phyloP scores from a whole-genome alignment of 2,329 filamentous ascomycete genomes.

The Penicillium crustosum region DNA sequence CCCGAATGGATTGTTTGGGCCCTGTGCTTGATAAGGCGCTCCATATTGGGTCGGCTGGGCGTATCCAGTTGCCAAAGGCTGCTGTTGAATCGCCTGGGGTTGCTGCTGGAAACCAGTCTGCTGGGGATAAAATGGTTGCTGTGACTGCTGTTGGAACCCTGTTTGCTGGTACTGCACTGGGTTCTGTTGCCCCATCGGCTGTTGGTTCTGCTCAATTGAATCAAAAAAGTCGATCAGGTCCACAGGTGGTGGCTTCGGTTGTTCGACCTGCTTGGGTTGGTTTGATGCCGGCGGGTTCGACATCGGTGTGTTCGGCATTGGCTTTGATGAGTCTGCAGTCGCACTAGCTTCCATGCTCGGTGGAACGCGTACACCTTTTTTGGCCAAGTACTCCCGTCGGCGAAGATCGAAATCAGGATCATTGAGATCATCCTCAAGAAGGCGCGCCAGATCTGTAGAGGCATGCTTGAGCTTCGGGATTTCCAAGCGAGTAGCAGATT shows the following conservation, averaged over 20 bases:
- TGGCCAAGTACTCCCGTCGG: constrained; percentile 83
- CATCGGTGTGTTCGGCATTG: constrained; percentile 7
- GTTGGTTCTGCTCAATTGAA: constrained; percentile 87
- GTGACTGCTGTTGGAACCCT: constrained; percentile 41
- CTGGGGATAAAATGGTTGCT: constrained; percentile 39
- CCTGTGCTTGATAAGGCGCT: constrained; percentile 28
- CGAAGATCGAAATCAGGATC: constrained; percentile 96
- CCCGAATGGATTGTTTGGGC: constrained; percentile 38
- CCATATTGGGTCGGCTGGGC: constrained; percentile 24
- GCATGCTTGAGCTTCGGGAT: constrained; percentile 98
- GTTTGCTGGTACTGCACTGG: constrained; percentile 40
- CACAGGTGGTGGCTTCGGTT: constrained; percentile 48
- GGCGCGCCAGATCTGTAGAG: constrained; percentile 82
- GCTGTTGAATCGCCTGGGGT: constrained; percentile 38
- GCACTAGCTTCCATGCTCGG: constrained; percentile 53
- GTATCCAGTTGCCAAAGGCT: constrained; percentile 31
- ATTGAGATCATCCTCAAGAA: constrained; percentile 90
- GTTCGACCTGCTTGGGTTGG: constrained; percentile 33
- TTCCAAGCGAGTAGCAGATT: constrained; percentile 87
- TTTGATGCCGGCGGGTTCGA: constrained; percentile 21
- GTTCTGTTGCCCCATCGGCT: constrained; percentile 57
- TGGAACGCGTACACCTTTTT: constrained; percentile 63
- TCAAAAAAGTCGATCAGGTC: constrained; percentile 94
- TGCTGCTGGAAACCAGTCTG: constrained; percentile 37
- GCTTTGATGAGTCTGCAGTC: constrained; percentile 28